Evolutionary conservation across 2,329 filamentous ascomycete species (phyloP), one percentile per base, ranked within the genome.

Genomic region (Botrytis byssoidea): DNA sequence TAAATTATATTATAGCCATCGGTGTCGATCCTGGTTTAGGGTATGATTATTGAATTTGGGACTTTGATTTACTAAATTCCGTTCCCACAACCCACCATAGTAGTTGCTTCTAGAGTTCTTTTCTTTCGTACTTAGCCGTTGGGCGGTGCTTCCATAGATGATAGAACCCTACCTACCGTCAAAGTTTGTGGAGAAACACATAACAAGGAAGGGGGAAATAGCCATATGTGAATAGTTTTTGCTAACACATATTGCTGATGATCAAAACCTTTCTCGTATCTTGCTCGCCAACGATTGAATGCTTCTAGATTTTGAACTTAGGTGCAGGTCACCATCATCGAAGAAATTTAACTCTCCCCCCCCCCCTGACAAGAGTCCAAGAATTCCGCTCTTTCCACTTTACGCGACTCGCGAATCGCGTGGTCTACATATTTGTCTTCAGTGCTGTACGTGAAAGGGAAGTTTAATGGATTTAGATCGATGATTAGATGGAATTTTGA

Each of bases 1-100:
- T 59, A 72, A 67, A 66, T 67, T 59, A 55, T 59, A 55, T 63
- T 59, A 40, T 22, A 29, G n/a, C 32, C 70, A 67, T 57, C 35
- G 37, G 2, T n/a, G 35, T 63, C 61, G 48, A 72, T 72, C 37
- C 70, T 67, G 16, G 70, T 32, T 67, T 14, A 65, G 61, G 70
- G 61, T 72, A 48, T 72, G 70, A 67, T 67, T 67, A 57, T 67
- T 29, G 61, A 37, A 72, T 55, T 48, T 37, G n/a, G 64, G 35
- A 37, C 32, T 37, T 37, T 22, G 44, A 35, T 48, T 25, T 46
- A 46, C 64, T 51, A 48, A 22, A 66, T 51, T 66, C 64, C 44
- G 37, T 63, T 40, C 60, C 60, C 37, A 37, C 59, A 61, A n/a
- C 32, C 22, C 32, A 35, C 10, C 32, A 32, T 25, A 46, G 68